Evolutionary conservation across 202 grass and related monocot species (phyloP), one percentile per base, ranked within the genome.

Genomic region (Zizania palustris): DNA sequence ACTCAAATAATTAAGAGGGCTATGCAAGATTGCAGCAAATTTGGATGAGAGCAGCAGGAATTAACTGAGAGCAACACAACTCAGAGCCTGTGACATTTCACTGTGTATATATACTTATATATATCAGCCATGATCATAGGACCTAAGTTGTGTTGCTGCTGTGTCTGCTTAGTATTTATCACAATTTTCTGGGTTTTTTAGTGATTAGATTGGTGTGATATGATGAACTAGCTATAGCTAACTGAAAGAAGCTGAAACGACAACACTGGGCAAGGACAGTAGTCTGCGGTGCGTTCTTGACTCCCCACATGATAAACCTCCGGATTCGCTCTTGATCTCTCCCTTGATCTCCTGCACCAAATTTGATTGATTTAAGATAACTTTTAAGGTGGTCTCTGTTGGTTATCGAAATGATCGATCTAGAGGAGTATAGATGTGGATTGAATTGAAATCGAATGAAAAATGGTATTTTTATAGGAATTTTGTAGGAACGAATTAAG

Each of bases 211-310:
- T 28, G 28, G 28, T 28, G 28, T 28, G 28, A 28, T 28, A 28
- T 28, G 19, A 55, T 55, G 8, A 55, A 20, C 7, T 55, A 9
- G 50, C 50, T 54, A 54, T 28, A 28, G 28, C 28, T 28, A 28
- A 28, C 28, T 28, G 28, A 28, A 28, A 28, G 57, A 48, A 75
- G 36, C 62, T 56, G n/a, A 75, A 60, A 34, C 64, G 68, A 22
- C 80, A 82, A 82, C 90, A 85, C 69, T 51, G 80, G 68, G 86
- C 89, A 90, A 96, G 92, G 92, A 85, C 75, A 86, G 79, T 83
- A 86, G 82, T 80, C 82, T 67, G 89, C 88, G 94, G 91, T 97
- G 89, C 95, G 95, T 90, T 98, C 95, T 95, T 98, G 95, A 98
- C 95, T 98, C 60, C 87, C 78, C 87, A 70, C 66, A 21, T 88